phyloP scores from a whole-genome alignment of 768 basidiomycete genomes.

The Russula foetens region DNA sequence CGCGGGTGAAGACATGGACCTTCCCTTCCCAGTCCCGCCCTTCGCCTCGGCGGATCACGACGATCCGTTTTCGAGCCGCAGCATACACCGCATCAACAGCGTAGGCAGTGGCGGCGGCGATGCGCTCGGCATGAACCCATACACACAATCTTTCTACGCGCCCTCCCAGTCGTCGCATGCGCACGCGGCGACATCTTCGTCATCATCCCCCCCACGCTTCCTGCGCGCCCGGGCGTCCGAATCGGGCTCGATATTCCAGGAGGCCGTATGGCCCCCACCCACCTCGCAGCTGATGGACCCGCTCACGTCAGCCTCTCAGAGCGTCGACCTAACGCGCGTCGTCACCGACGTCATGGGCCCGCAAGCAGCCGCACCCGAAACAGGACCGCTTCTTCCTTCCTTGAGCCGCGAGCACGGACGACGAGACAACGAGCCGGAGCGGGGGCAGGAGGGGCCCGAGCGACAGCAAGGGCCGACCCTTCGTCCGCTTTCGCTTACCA shows the following conservation, averaged over 20 bases:
- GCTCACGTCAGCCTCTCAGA: slow-evolving; percentile 1
- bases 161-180: not conserved
- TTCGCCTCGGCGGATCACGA: not conserved
- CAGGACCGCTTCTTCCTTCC: not conserved
- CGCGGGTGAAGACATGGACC: slow-evolving; percentile 15
- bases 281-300: slow-evolving; percentile 11
- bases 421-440: not conserved
- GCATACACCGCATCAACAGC: not conserved
- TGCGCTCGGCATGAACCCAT: not conserved
- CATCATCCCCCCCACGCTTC: slow-evolving; percentile 6
- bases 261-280: slow-evolving; percentile 19
- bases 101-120: not conserved
- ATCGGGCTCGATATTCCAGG: slow-evolving; percentile 18
- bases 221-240: slow-evolving; percentile 14
- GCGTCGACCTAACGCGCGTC: slow-evolving; percentile 8
- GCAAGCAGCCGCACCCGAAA: not conserved
- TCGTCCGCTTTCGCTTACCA: not conserved
- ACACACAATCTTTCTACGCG: not conserved
- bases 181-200: not conserved
- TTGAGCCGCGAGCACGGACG: not conserved
- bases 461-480: not conserved
- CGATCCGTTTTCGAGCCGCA: not conserved
- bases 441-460: not conserved
- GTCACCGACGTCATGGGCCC: slow-evolving; percentile 18
- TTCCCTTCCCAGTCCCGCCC: not conserved